phyloP scores from a whole-genome alignment of 345 rosid species.

The Populus alba region DNA sequence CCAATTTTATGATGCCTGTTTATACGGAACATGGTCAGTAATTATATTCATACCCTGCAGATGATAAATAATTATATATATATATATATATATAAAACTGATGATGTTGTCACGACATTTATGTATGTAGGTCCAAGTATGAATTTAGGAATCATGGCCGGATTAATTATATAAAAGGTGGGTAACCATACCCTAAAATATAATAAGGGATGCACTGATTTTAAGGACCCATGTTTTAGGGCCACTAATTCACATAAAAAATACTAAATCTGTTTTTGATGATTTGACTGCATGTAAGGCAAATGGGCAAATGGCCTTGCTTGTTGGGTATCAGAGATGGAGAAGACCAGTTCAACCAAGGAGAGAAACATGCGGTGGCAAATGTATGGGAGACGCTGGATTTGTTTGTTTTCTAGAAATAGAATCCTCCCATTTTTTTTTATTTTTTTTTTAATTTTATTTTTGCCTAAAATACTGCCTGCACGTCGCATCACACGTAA shows the following conservation, averaged over 20 bases:
- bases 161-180: too few relatives aligned
- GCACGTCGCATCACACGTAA: background rate
- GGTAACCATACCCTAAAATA: background rate
- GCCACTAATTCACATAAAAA: background rate
- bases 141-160: too few relatives aligned
- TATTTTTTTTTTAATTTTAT: too few relatives aligned
- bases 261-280: too few relatives aligned
- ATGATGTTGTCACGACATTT: too few relatives aligned
- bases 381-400: background rate
- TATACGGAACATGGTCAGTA: too few relatives aligned
- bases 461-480: background rate
- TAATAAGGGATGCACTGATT: background rate
- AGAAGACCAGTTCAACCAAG: background rate
- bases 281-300: background rate
- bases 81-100: too few relatives aligned
- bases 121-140: too few relatives aligned
- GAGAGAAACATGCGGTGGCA: background rate
- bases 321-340: background rate
- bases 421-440: background rate
- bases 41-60: too few relatives aligned
- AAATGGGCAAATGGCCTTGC: background rate
- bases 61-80: too few relatives aligned
- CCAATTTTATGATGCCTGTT: too few relatives aligned
- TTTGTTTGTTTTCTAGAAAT: background rate
- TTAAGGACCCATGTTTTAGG: slow-evolving; percentile 8